Percentiles rank a stretch among this genome's conserved stretches.
phyloP scores from a whole-genome alignment of 306 rosid species.

The Arachis stenosperma region DNA sequence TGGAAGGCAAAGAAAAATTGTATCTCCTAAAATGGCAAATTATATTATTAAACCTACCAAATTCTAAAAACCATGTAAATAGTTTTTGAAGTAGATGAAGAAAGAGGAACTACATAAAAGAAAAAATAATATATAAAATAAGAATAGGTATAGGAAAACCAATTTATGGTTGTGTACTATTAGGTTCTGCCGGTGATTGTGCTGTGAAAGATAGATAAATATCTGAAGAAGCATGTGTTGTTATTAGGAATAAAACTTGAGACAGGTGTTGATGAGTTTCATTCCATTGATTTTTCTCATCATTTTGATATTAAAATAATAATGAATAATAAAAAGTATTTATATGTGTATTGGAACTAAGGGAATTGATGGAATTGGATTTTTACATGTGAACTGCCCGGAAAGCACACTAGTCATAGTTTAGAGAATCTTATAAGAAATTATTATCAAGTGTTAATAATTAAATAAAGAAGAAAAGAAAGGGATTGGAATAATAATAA shows the following conservation, averaged over 20 bases:
- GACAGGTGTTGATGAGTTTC: neutral
- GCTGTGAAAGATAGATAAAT: conserved; percentile 2
- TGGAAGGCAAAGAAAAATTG: conserved; percentile 20
- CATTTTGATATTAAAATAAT: neutral
- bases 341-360: neutral
- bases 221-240: neutral
- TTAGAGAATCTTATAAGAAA: conserved; percentile 13
- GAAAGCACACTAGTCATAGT: conserved; percentile 30
- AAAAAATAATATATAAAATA: neutral
- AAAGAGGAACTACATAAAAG: conserved; percentile 31
- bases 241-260: neutral
- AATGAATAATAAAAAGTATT: neutral
- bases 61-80: conserved; percentile 29
- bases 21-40: conserved; percentile 43
- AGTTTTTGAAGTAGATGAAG: conserved; percentile 13
- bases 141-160: too few species aligned
- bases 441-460: conserved; percentile 33
- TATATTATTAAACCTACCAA: neutral
- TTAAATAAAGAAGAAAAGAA: conserved; percentile 39
- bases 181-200: conserved; percentile 10
- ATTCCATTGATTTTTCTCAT: neutral
- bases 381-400: conserved; percentile 43
- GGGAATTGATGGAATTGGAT: conserved; percentile 20
- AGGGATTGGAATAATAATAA: neutral
- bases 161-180: neutral